These are phyloP conservation scores for Vigna hirtella DNA, from an alignment of 306 rosid species.

Conservation along the genomic window DNA sequence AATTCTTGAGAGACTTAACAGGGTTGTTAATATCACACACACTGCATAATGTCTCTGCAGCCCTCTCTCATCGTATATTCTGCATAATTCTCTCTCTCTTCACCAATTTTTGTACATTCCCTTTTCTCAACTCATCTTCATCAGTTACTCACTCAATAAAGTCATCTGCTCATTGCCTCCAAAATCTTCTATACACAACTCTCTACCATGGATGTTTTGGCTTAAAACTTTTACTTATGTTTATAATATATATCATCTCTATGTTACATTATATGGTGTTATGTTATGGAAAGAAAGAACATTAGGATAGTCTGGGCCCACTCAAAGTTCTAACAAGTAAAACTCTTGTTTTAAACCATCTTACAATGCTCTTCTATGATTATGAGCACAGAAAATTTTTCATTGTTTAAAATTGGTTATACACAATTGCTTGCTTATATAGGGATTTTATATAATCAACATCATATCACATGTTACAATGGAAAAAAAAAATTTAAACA, in stretches of 20 bases:
- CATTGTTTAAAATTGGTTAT: too few relatives aligned
- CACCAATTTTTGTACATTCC: slow-evolving; percentile 60
- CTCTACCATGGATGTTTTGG: slow-evolving; percentile 3
- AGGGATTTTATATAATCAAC: too few relatives aligned
- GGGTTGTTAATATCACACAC: slow-evolving; percentile 77
- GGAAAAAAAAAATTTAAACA: too few relatives aligned
- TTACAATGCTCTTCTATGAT: too few relatives aligned
- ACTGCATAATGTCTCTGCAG: slow-evolving; percentile 65
- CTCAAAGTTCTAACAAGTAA: too few relatives aligned
- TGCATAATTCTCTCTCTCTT: slow-evolving; percentile 50
- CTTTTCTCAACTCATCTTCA: slow-evolving; percentile 47
- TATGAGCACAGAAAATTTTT: too few relatives aligned
- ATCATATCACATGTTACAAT: too few relatives aligned
- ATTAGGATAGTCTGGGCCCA: not conserved
- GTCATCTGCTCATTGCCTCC: slow-evolving; percentile 36
- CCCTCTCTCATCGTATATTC: slow-evolving; percentile 63
- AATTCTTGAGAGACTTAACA: slow-evolving; percentile 88
- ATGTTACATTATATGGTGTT: slow-evolving; percentile 3
- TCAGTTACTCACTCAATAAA: slow-evolving; percentile 55
- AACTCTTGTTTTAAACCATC: too few relatives aligned
- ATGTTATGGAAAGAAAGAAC: slow-evolving; percentile 4
- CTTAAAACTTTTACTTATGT: slow-evolving; percentile 24
- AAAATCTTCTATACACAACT: slow-evolving; percentile 16
- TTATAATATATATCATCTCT: slow-evolving; percentile 19
- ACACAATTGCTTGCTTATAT: too few relatives aligned